These are phyloP conservation scores for Leccinum pallidistipes DNA, from an alignment of 1,284 basidiomycete species.

Conservation along the genomic window DNA sequence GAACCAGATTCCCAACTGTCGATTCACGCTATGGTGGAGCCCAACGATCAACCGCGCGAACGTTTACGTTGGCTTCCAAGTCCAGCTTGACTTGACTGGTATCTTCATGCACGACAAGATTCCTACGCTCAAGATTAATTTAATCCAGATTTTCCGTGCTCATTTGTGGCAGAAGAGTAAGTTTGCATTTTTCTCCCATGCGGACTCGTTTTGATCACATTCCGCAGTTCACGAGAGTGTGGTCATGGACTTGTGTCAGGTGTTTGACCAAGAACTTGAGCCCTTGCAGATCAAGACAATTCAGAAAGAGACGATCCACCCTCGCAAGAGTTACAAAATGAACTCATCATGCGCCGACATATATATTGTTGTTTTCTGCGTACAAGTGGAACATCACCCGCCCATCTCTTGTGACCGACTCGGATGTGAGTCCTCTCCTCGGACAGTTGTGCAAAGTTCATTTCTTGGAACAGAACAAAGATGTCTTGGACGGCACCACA, in stretches of 20 bases:
- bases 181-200: slow-evolving; percentile 31
- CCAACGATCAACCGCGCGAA: slow-evolving; percentile 98
- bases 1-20: slow-evolving; percentile 98
- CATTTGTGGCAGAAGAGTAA: slow-evolving; percentile 99
- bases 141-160: slow-evolving; percentile 99
- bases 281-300: slow-evolving; percentile 99
- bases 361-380: slow-evolving; percentile 92
- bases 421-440: slow-evolving; percentile 57
- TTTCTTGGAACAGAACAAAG: slow-evolving; percentile 65
- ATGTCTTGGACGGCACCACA: slow-evolving; percentile 95
- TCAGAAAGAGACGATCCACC: slow-evolving; percentile 99
- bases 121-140: slow-evolving; percentile 94
- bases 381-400: slow-evolving; percentile 99
- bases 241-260: slow-evolving; percentile 98
- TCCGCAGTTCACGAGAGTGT: slow-evolving; percentile 79
- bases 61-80: slow-evolving; percentile 99
- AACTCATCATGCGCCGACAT: slow-evolving; percentile 98
- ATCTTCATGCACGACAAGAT: slow-evolving; percentile 98
- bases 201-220: slow-evolving; percentile 12
- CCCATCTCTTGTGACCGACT: slow-evolving; percentile 83
- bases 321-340: slow-evolving; percentile 99
- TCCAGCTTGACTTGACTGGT: slow-evolving; percentile 95
- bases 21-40: slow-evolving; percentile 99
- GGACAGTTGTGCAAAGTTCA: slow-evolving; percentile 3
- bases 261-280: slow-evolving; percentile 98